These are phyloP conservation scores for Aquanectria penicillioides DNA, from an alignment of 2,329 filamentous ascomycete species.

Conservation along the genomic window DNA sequence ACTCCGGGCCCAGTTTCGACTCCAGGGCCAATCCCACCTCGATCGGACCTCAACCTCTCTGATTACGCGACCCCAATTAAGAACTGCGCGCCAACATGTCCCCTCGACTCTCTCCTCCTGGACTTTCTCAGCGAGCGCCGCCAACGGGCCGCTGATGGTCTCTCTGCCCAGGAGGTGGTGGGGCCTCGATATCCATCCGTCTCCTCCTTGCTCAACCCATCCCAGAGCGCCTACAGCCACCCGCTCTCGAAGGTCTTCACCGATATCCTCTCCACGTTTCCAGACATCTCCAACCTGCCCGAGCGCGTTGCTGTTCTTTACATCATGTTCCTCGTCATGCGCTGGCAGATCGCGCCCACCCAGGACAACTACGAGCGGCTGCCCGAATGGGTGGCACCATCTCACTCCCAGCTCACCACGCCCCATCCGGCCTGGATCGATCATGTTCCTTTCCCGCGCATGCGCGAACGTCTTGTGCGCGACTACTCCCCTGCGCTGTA, in stretches of 20 bases:
- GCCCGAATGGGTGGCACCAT: conserved; percentile 77
- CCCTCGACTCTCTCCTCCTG: conserved; percentile 81
- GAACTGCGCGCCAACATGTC: conserved; percentile 76
- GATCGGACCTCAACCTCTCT: conserved; percentile 29
- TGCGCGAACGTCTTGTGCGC: conserved; percentile 74
- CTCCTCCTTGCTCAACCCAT: conserved; percentile 79
- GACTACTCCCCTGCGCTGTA: conserved; percentile 61
- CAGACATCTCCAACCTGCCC: conserved; percentile 79
- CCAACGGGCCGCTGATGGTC: conserved; percentile 72
- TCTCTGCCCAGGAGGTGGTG: conserved; percentile 71
- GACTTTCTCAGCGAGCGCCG: conserved; percentile 79
- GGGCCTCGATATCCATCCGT: conserved; percentile 85
- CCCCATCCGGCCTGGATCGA: conserved; percentile 86
- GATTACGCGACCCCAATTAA: conserved; percentile 54
- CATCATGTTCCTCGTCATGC: conserved; percentile 87
- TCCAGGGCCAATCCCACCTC: conserved; percentile 26
- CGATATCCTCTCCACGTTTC: conserved; percentile 86
- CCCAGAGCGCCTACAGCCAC: conserved; percentile 70
- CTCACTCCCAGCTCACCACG: conserved; percentile 70
- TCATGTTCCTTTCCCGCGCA: conserved; percentile 80
- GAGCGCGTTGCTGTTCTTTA: conserved; percentile 86
- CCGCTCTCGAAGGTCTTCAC: conserved; percentile 87
- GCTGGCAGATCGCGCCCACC: conserved; percentile 85
- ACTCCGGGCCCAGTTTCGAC: conserved; percentile 23
- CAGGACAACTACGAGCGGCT: conserved; percentile 82